phyloP scores from a whole-genome alignment of 2,329 filamentous ascomycete species.

The Trichoderma aggressivum region DNA sequence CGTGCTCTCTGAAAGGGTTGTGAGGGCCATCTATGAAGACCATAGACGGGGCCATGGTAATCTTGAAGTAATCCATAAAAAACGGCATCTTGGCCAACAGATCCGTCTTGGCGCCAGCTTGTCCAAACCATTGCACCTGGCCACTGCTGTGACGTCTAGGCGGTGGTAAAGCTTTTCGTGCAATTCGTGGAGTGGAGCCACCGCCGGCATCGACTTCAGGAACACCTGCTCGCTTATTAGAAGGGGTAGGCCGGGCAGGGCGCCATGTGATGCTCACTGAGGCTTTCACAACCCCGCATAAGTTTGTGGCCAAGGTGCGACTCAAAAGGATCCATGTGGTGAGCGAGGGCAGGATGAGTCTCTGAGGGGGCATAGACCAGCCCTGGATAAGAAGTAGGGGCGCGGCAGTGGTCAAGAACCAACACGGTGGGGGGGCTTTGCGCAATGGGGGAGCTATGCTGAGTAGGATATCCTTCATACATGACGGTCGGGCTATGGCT shows the following conservation, averaged over 20 bases:
- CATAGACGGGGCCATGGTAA: conserved; percentile 86
- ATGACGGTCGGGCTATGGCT: conserved; percentile 54
- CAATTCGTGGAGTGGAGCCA: conserved; percentile 43
- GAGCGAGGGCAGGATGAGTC: conserved; percentile 53
- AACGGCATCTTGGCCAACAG: conserved; percentile 77
- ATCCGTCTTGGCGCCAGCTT: conserved; percentile 55
- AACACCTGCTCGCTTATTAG: conserved; percentile 43
- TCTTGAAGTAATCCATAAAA: conserved; percentile 91
- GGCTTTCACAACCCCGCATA: conserved; percentile 53
- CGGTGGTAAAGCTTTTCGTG: conserved; percentile 44
- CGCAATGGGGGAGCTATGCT: conserved; percentile 51
- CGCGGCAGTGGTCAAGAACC: conserved; percentile 53
- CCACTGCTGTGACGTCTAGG: conserved; percentile 44
- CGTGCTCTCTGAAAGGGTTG: conserved; percentile 82
- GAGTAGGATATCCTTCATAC: conserved; percentile 53
- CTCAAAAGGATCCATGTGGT: conserved; percentile 58
- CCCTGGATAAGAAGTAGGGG: conserved; percentile 59
- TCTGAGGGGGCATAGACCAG: conserved; percentile 60
- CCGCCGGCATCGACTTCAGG: conserved; percentile 52
- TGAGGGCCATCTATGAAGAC: conserved; percentile 83
- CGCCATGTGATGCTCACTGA: conserved; percentile 47
- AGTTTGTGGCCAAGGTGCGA: conserved; percentile 51
- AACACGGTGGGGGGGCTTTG: conserved; percentile 55
- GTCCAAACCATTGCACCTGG: conserved; percentile 44
- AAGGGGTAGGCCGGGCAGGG: conserved; percentile 35